Percentiles rank a stretch among this genome's conserved stretches.
Conservation (phyloP, 179 eudicot species). For the Sideroxylon spinosum region DNA sequence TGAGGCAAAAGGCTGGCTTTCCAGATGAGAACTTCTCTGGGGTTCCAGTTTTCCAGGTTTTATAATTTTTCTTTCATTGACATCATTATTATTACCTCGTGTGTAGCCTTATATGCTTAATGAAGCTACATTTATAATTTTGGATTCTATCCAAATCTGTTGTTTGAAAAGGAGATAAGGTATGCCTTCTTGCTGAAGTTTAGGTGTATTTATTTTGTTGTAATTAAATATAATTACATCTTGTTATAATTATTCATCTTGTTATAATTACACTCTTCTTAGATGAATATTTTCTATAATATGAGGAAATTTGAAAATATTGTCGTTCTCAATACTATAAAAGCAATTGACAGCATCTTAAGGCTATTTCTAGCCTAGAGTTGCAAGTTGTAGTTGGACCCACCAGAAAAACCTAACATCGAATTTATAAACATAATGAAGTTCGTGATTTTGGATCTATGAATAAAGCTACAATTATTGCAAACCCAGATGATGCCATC, state of each 20-base stretch:
- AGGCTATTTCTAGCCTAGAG: not conserved
- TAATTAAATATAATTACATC: too few relatives aligned
- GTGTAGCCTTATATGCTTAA: not conserved
- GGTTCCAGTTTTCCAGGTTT: constrained; percentile 91
- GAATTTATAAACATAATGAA: not conserved
- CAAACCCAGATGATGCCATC: not conserved
- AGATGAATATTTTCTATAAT: constrained; percentile 1
- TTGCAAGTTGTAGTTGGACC: not conserved
- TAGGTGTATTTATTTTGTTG: not conserved
- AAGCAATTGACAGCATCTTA: not conserved
- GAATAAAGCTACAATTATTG: not conserved
- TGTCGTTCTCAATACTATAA: not conserved
- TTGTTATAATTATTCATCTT: not conserved
- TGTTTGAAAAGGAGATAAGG: constrained; percentile 73
- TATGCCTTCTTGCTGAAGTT: constrained; percentile 22
- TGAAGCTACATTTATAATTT: not conserved
- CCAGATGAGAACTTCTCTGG: constrained; percentile 53
- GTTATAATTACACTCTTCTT: not conserved
- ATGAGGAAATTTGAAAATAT: not conserved
- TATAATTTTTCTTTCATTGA: not conserved
- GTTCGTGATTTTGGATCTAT: not conserved
- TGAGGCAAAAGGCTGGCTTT: constrained; percentile 45
- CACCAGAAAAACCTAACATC: not conserved
- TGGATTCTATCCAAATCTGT: not conserved
- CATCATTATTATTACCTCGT: not conserved